Conservation (phyloP, 2,329 filamentous ascomycete genomes). For the Aspergillus eucalypticola region DNA sequence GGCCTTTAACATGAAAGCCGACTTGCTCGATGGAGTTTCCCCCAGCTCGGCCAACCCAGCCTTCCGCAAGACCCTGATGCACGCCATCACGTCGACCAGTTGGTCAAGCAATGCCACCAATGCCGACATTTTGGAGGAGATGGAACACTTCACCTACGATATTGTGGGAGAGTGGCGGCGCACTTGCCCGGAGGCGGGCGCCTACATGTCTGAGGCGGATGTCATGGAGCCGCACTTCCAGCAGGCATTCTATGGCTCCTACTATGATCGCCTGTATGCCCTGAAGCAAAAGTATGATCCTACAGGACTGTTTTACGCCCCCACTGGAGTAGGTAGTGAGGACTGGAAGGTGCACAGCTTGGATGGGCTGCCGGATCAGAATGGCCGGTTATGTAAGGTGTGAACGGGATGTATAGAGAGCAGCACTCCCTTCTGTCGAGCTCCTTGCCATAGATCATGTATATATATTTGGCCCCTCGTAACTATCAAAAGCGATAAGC, state of each 20-base stretch:
- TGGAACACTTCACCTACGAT: constrained; percentile 24
- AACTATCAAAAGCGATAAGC: too few relatives aligned
- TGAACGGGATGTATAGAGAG: constrained; percentile 17
- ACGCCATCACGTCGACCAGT: constrained; percentile 27
- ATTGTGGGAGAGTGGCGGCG: constrained; percentile 27
- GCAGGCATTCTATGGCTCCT: constrained; percentile 32
- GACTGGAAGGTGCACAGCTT: constrained; percentile 46
- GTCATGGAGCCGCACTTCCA: constrained; percentile 40
- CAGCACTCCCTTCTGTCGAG: constrained; percentile 25
- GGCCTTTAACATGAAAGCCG: constrained; percentile 37
- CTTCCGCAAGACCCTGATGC: constrained; percentile 27
- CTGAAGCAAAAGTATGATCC: constrained; percentile 58
- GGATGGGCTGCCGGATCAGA: constrained; percentile 30
- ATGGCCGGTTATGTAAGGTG: constrained; percentile 46
- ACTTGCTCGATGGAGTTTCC: constrained; percentile 19
- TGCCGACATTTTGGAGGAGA: constrained; percentile 36
- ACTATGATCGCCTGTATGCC: constrained; percentile 28
- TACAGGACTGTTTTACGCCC: constrained; percentile 50
- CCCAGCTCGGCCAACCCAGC: constrained; percentile 28
- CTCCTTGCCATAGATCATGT: background rate
- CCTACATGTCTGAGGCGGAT: constrained; percentile 53
- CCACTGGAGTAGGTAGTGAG: constrained; percentile 56
- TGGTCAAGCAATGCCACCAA: constrained; percentile 32
- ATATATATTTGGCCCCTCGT: too few relatives aligned
- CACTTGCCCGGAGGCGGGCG: constrained; percentile 27